These are phyloP conservation scores for Penicillium glabrum DNA, from an alignment of 2,329 filamentous ascomycete species.

Conservation along the genomic window DNA sequence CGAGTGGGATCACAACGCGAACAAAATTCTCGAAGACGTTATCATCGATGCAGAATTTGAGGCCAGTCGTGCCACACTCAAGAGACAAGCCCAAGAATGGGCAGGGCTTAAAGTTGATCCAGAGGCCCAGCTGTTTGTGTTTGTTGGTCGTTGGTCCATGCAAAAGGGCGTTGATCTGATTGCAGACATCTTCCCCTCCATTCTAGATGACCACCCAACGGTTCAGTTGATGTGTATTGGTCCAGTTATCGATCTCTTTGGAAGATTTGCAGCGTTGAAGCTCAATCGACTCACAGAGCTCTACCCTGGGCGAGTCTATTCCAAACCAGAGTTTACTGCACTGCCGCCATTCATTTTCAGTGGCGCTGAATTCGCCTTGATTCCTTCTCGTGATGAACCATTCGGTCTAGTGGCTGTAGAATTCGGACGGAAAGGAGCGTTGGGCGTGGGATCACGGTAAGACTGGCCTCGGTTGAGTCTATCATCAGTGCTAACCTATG, in stretches of 20 bases:
- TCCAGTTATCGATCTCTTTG: conserved; percentile 68
- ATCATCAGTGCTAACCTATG: background rate
- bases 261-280: conserved; percentile 67
- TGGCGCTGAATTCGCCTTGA: conserved; percentile 67
- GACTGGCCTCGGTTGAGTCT: background rate
- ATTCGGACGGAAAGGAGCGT: conserved; percentile 66
- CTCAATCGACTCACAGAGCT: conserved; percentile 63
- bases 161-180: conserved; percentile 70
- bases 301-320: conserved; percentile 65
- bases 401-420: conserved; percentile 69
- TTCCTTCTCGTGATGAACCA: conserved; percentile 69
- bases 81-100: conserved; percentile 66
- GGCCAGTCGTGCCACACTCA: conserved; percentile 53
- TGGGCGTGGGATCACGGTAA: conserved; percentile 60
- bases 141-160: conserved; percentile 68
- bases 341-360: conserved; percentile 67
- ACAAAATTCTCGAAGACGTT: conserved; percentile 50
- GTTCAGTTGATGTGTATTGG: conserved; percentile 64
- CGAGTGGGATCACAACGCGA: conserved; percentile 55
- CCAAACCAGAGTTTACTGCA: conserved; percentile 66
- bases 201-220: conserved; percentile 61
- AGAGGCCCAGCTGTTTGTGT: conserved; percentile 65
- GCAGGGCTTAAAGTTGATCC: conserved; percentile 63
- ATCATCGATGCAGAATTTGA: conserved; percentile 58
- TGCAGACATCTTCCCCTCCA: conserved; percentile 64